Evolutionary conservation across 2,329 filamentous ascomycete species (phyloP), one percentile per base, ranked within the genome.

Genomic region (Plenodomus tracheiphilus): DNA sequence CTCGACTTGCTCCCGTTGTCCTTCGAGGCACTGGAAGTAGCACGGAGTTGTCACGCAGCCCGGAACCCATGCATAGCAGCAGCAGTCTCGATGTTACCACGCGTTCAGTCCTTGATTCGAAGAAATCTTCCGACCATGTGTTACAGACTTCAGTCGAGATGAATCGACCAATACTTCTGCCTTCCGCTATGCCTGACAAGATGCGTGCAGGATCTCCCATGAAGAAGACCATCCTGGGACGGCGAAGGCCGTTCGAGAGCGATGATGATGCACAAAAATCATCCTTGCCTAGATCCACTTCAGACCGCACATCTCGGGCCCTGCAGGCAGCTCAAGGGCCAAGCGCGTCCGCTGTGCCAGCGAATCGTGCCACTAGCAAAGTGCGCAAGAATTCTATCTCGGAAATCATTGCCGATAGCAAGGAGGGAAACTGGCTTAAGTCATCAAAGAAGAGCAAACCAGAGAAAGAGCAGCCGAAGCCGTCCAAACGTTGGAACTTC

Each of bases 401-500:
- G 30, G 66, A 64, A 10, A 42, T 54, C 28, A 38, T 39, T 19
- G 53, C 54, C 17, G 67, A 73, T 20, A 62, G 62, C 16, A 71
- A 67, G 45, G 74, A 77, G 54, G 65, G 72, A 15, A 64, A 64
- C 21, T 73, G 72, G 72, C 51, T 75, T 35, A 70, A 67, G 28
- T 58, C 64, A 11, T 68, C 66, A 13, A 70, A 69, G 51, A 64
- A 68, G 47, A 54, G 40, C 34, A 62, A 59, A 36, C 38, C 39
- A 0, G 63, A 68, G 41, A 60, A 70, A 49, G 58, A 65, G 38
- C 64, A 55, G 39, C 47, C 57, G 16, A 78, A 77, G 62, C 62
- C 73, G 16, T 59, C 71, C 18, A 70, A 71, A 52, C 77, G 76
- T 66, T 85, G 81, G 81, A 85, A 83, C 56, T 82, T 85, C 54